Evolutionary conservation across 2,329 filamentous ascomycete species (phyloP).

Genomic region (Leptographium lundbergii): DNA sequence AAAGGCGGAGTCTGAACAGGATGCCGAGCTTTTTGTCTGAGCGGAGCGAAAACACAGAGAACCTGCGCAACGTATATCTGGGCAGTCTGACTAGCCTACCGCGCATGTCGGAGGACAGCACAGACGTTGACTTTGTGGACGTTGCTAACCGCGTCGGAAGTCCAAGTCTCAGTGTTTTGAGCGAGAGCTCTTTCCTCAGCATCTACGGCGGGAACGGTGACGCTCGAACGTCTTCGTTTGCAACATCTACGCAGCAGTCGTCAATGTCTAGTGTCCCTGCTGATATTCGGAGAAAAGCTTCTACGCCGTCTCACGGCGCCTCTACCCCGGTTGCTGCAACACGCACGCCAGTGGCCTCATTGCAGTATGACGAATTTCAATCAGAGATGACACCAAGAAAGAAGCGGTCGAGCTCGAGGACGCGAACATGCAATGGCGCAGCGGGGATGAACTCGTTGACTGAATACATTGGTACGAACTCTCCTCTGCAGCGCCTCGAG

Average conservation of each 20-base stretch:
- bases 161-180: slow-evolving; percentile 50
- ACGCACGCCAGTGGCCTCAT: neutral
- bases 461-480: slow-evolving; percentile 29
- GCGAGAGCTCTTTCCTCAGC: slow-evolving; percentile 55
- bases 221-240: slow-evolving; percentile 13
- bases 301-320: neutral
- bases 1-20: slow-evolving; percentile 30
- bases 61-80: slow-evolving; percentile 47
- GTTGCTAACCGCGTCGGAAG: slow-evolving; percentile 35
- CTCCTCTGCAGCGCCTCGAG: slow-evolving; percentile 39
- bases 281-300: neutral
- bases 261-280: neutral
- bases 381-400: slow-evolving; percentile 13
- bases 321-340: neutral
- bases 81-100: slow-evolving; percentile 39
- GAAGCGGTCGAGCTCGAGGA: slow-evolving; percentile 19
- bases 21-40: slow-evolving; percentile 57
- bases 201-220: slow-evolving; percentile 41
- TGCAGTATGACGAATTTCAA: neutral
- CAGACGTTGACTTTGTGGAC: slow-evolving; percentile 16
- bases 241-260: slow-evolving; percentile 12
- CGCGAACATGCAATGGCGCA: slow-evolving; percentile 16
- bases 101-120: slow-evolving; percentile 29
- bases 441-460: slow-evolving; percentile 32
- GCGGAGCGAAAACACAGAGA: slow-evolving; percentile 44